Evolutionary conservation across 2,329 filamentous ascomycete genomes (phyloP), one percentile per base, ranked within the genome.

Genomic region (Venturia effusa): DNA sequence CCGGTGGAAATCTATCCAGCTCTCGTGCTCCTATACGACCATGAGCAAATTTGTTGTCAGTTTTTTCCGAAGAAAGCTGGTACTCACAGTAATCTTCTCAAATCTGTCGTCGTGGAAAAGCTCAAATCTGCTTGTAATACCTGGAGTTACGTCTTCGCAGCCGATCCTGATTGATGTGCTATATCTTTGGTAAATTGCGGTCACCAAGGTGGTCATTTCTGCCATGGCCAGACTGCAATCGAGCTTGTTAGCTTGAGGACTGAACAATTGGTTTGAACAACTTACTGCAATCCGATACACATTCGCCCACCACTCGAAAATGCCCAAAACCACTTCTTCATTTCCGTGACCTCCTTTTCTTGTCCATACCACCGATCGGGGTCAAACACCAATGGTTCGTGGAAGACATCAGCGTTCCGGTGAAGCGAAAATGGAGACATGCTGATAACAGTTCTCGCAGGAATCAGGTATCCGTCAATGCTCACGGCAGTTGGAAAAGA

Each of bases 141-240:
- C 75, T 0, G 77, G 77, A 5, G 73, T 73, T 0, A 70, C 67
- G 24, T 69, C 66, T 27, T 74, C 70, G n/a, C 70, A 70, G 7
- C 71, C 69, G 34, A 67, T 62, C 24, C 66, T 65, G 45, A 74
- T 67, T 24, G 64, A 67, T 1, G 78, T 80, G 3, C 59, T 70
- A 67, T 80, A 82, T 34, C 68, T 71, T 61, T 76, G 69, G 68
- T 82, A 81, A 4, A 82, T 66, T 1, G 77, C 75, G 4, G 78
- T 74, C 0, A 78, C 68, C 8, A 82, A 68, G 1, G 77, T 78
- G 0, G 76, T 78, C 78, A 82, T 81, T 67, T 81, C 79, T 15
- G 78, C 77, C 74, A 80, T 79, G 1, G 80, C 80, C 10, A 81
- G 70, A 68, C 76, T 78, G 59, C 32, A 57, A 22, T 15, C 13